Base-by-base conservation (phyloP, 2,329 filamentous ascomycete genomes). In the Cladosporium sp. region DNA sequence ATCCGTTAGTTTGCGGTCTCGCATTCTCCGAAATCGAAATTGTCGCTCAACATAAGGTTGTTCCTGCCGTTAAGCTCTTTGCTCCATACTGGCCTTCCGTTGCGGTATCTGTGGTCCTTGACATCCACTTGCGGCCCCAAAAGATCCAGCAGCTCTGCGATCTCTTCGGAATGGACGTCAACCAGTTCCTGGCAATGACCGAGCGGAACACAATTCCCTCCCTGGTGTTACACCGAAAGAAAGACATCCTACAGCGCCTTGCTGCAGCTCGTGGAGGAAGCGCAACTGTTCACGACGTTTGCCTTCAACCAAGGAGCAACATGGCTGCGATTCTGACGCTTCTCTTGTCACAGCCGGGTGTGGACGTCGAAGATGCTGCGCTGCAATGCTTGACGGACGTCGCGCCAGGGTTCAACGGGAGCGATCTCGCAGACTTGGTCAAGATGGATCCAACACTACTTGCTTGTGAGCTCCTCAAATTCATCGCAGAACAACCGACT, bases 21-120 rank as follows among this genome's bases (percentile, higher is more conserved):
- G 89, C 92, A 3, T 93, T 90, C 65, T 86, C 87, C 57, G 91
- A 96, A 70, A 82, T 88, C 54, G 76, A 86, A 17, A 84, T 83
- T 54, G 76, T 97, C 43, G 86, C 90, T 1, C 79, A 85, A 45
- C 73, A 77, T 41, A 85, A 82, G 1, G 79, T 85, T 2, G 77
- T 79, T 22, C 81, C 83, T 13, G 45, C 54, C 2, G 47, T 53
- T 30, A 59, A 60, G 7, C 73, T 99, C 0, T 85, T 97, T 51
- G 83, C 85, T 50, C 90, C 92, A 1, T 97, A 90, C 67, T 97
- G 92, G 91, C 82, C 83, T 57, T 92, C 81, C 24, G 76, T 99
- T 39, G 91, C 89, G 0, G 86, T 92, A 53, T 80, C 85, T 43
- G 84, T 89, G 2, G 85, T 93, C 22, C 92, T 90, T 65, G 89